Evolutionary conservation across 139 green algal species (phyloP).

Genomic region (Auxenochlorella pyrenoidosa): DNA sequence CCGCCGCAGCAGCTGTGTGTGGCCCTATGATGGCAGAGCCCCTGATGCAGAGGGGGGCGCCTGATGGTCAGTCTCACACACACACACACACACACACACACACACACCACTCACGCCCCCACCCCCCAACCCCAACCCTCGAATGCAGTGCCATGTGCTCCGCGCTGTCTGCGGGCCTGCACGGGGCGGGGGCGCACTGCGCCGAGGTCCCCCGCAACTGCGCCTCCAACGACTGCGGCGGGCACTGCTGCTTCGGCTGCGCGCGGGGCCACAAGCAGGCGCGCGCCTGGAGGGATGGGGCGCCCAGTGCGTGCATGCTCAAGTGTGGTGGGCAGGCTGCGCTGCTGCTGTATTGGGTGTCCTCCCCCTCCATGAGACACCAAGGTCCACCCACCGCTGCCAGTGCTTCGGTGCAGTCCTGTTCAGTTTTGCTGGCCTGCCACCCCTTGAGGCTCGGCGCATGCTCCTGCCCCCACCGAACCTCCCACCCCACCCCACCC

Average conservation of each 20-base stretch:
- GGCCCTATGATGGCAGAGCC: no score
- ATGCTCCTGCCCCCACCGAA: not conserved
- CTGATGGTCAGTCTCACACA: no score
- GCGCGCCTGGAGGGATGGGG: not conserved
- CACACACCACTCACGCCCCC: not conserved
- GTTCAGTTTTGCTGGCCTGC: not conserved
- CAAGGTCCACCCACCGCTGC: no score
- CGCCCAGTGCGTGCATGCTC: no score
- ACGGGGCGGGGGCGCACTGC: slow-evolving; percentile 45
- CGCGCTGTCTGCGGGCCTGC: slow-evolving; percentile 53
- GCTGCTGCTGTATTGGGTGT: not conserved
- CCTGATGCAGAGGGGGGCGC: no score
- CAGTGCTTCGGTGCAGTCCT: no score
- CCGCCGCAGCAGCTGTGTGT: no score
- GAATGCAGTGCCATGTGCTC: slow-evolving; percentile 40
- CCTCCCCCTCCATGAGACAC: not conserved
- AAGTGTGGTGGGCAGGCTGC: not conserved
- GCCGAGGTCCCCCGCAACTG: slow-evolving; percentile 66
- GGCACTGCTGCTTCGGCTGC: slow-evolving; percentile 61
- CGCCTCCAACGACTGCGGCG: slow-evolving; percentile 27
- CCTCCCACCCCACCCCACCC: not conserved
- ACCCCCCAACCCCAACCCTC: no score
- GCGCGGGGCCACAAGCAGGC: slow-evolving; percentile 57
- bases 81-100: no score
- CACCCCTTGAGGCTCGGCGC: no score